These are phyloP conservation scores for Pleurotus salmoneostramineus DNA, from an alignment of 768 basidiomycete species.

Conservation along the genomic window DNA sequence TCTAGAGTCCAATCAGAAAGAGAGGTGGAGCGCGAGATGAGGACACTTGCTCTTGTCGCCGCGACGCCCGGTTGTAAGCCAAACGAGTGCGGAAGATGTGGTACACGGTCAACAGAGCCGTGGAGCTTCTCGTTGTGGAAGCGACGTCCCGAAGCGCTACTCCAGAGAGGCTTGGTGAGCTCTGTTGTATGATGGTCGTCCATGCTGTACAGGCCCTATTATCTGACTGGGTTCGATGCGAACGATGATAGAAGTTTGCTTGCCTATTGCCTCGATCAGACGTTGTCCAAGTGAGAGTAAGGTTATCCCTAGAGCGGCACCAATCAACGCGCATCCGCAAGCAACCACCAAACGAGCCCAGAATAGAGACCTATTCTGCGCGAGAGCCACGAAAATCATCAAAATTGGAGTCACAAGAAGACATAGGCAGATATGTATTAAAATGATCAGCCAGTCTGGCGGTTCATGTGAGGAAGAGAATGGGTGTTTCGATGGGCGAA, in stretches of 20 bases:
- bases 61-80: not conserved
- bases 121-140: not conserved
- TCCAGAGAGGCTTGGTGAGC: not conserved
- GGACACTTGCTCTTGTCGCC: not conserved
- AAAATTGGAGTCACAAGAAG: not conserved
- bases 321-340: constrained; percentile 26
- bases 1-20: no score
- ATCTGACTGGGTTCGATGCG: not conserved
- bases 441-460: not conserved
- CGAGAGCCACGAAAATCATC: not conserved
- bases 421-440: not conserved
- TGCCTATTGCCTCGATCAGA: not conserved
- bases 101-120: not conserved
- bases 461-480: not conserved
- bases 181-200: not conserved
- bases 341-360: constrained; percentile 34
- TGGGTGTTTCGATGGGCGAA: not conserved
- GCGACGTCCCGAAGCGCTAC: not conserved
- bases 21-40: no score
- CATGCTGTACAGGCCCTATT: not conserved
- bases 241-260: not conserved
- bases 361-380: constrained; percentile 22
- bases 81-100: not conserved
- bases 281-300: not conserved
- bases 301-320: constrained; percentile 15